Conservation (phyloP, 192 early-diverging fungal genomes). For the Linnemannia zychae region DNA sequence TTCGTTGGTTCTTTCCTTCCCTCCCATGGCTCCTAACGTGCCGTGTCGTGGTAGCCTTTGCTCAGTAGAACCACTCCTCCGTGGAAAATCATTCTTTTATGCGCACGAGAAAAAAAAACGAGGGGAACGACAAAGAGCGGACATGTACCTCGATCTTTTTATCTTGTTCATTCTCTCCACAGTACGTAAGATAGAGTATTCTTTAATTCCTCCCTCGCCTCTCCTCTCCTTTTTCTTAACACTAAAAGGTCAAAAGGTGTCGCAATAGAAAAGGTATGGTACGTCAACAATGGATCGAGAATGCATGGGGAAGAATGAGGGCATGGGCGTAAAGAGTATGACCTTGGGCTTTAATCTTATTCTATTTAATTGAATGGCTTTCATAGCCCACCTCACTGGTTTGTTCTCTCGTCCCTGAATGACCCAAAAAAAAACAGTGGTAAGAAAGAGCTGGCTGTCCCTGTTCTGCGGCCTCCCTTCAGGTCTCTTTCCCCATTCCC, state of each 20-base stretch:
- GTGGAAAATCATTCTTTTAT: neutral
- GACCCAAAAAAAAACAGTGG: neutral
- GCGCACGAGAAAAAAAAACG: neutral
- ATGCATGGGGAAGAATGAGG: neutral
- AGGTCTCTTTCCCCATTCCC: neutral
- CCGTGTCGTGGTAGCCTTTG: neutral
- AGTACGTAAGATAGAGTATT: neutral
- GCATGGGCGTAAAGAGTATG: neutral
- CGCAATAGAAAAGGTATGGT: neutral
- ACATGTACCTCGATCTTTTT: neutral
- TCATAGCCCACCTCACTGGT: neutral
- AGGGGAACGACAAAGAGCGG: neutral
- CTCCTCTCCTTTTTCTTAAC: neutral
- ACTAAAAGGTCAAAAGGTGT: neutral
- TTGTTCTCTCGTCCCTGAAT: neutral
- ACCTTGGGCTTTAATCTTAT: neutral
- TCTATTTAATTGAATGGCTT: constrained; percentile 6
- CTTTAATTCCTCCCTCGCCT: neutral
- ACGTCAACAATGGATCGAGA: too few species aligned
- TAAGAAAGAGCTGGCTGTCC: neutral
- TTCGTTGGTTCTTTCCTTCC: neutral
- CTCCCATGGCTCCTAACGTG: neutral
- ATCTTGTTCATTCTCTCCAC: neutral
- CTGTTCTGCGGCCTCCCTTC: neutral
- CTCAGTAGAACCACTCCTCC: neutral